Conservation (phyloP, 176 grass and related monocot species). For the Rhynchospora pubera region DNA sequence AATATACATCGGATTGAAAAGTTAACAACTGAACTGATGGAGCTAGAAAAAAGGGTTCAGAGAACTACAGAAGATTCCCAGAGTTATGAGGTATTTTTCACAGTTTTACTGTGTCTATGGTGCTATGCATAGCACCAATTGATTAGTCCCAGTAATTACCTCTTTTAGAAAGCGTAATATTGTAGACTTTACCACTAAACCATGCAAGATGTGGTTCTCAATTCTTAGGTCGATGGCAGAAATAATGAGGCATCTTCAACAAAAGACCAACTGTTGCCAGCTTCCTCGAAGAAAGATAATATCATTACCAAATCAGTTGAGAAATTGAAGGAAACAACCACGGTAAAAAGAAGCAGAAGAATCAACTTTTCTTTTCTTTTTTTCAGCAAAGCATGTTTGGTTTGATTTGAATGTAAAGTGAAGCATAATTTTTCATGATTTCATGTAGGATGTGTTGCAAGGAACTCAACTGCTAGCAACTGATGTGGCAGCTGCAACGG, state of each 20-base stretch:
- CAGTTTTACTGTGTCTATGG: too few relatives aligned
- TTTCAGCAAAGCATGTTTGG: conserved; percentile 12
- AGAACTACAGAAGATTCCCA: conserved; percentile 52
- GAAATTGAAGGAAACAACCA: conserved; percentile 84
- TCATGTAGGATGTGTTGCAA: conserved; percentile 79
- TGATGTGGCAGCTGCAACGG: conserved; percentile 77
- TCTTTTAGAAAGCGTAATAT: neutral
- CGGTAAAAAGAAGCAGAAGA: conserved; percentile 37
- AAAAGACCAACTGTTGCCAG: conserved; percentile 15
- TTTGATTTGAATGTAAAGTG: conserved; percentile 6
- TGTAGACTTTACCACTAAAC: conserved; percentile 1
- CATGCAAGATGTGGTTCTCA: neutral
- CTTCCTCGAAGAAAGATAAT: conserved; percentile 57
- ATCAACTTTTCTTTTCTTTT: conserved; percentile 13
- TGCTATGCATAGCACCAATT: too few relatives aligned
- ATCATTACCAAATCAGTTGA: conserved; percentile 82
- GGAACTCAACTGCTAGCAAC: conserved; percentile 91
- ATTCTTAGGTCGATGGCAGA: conserved; percentile 48
- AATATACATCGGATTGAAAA: conserved; percentile 76
- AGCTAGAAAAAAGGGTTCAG: conserved; percentile 90
- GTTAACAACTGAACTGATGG: conserved; percentile 65
- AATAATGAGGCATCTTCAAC: conserved; percentile 20
- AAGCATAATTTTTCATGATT: conserved; percentile 9
- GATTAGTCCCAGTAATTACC: neutral
- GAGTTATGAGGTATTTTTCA: conserved; percentile 56